Conservation (phyloP, 257 asterid species). For the Jacaranda mimosifolia region DNA sequence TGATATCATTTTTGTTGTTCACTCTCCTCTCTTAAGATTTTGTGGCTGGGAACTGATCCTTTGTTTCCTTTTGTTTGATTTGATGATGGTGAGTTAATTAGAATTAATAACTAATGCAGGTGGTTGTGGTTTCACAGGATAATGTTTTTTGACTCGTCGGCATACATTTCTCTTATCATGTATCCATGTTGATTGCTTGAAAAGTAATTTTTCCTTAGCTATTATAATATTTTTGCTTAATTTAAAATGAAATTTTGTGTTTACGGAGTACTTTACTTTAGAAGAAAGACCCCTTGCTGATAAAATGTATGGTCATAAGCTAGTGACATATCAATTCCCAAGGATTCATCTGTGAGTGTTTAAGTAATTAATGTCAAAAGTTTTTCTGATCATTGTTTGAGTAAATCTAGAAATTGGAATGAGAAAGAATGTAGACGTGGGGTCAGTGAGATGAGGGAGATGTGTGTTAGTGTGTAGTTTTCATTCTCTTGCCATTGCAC, state of each 20-base stretch:
- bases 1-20: background rate
- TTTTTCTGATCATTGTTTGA: slow-evolving; percentile 10
- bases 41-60: background rate
- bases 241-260: background rate
- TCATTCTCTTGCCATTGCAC: background rate
- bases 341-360: background rate
- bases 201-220: background rate
- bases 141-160: background rate
- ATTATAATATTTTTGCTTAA: background rate
- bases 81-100: slow-evolving; percentile 2
- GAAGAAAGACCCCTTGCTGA: background rate
- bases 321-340: background rate
- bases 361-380: background rate
- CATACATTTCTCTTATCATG: background rate
- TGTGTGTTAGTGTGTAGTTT: slow-evolving; percentile 14
- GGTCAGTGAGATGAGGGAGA: background rate
- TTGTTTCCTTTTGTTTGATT: background rate
- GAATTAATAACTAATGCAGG: background rate
- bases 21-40: background rate
- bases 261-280: background rate
- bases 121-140: background rate
- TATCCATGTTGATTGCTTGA: background rate
- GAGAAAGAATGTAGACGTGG: background rate
- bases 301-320: background rate
- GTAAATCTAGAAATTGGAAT: slow-evolving; percentile 1